Conservation (phyloP, 2,329 filamentous ascomycete genomes). For the Colletotrichum sp. region DNA sequence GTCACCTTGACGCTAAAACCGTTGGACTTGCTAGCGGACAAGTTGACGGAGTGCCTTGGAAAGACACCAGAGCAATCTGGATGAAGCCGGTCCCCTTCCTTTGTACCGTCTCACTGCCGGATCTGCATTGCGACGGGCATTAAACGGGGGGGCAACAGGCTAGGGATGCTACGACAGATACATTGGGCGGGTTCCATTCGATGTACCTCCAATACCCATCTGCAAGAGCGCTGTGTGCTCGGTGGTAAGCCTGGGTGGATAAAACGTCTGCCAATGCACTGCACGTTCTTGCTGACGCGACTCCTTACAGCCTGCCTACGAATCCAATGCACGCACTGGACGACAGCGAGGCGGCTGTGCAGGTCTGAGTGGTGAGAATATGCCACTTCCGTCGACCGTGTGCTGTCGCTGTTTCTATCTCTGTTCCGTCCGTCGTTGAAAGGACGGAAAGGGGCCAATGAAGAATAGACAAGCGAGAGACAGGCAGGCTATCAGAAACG, state of each 20-base stretch:
- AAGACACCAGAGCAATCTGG: neutral
- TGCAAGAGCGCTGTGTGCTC: neutral
- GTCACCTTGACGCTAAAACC: neutral
- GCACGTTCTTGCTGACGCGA: constrained; percentile 19
- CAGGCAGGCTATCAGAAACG: neutral
- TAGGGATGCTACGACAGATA: neutral
- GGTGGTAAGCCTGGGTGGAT: neutral
- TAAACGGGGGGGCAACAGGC: neutral
- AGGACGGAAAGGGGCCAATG: neutral
- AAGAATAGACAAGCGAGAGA: neutral
- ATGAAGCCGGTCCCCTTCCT: neutral
- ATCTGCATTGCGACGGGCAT: constrained; percentile 9
- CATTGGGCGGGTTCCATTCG: neutral
- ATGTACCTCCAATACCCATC: neutral
- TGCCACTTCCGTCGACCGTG: neutral
- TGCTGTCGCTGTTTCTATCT: neutral
- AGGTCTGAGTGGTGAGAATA: constrained; percentile 5
- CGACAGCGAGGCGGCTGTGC: neutral
- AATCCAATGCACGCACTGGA: neutral
- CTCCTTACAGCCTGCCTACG: neutral
- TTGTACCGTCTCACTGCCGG: neutral
- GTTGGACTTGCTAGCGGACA: neutral
- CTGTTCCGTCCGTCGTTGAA: neutral
- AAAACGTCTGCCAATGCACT: constrained; percentile 12
- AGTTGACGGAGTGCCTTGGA: neutral